Percentiles rank a stretch among this genome's conserved stretches.
Evolutionary conservation across 805 yeast genomes (phyloP).

Genomic region (Metschnikowia dekortorum): DNA sequence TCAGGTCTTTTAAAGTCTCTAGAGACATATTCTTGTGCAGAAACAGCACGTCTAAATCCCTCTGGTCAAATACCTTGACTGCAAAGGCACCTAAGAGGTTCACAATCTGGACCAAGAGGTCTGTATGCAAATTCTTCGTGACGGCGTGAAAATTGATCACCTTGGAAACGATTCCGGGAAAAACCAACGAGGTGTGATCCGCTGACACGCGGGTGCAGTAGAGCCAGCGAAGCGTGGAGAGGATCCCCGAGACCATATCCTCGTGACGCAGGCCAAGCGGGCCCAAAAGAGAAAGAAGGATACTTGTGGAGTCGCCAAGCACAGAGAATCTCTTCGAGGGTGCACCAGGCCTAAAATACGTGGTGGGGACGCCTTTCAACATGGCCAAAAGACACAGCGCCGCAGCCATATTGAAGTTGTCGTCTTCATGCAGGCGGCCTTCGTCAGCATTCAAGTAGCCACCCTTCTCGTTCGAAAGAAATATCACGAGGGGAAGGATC

Average conservation of each 20-base stretch:
- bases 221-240: conserved; percentile 12
- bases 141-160: conserved; percentile 24
- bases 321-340: conserved; percentile 20
- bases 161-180: conserved; percentile 39
- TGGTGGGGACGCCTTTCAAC: conserved; percentile 17
- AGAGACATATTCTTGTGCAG: background rate
- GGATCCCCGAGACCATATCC: background rate
- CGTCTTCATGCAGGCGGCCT: too few species aligned
- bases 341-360: conserved; percentile 13
- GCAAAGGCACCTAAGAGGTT: conserved; percentile 20
- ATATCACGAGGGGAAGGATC: conserved; percentile 29
- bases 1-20: background rate
- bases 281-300: conserved; percentile 18
- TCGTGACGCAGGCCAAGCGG: conserved; percentile 8
- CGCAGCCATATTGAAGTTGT: conserved; percentile 16
- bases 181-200: conserved; percentile 32
- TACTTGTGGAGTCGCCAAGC: conserved; percentile 27
- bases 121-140: conserved; percentile 21
- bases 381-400: conserved; percentile 15
- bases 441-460: background rate
- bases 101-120: conserved; percentile 20
- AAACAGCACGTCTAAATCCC: conserved; percentile 6
- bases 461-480: conserved; percentile 14
- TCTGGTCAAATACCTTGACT: conserved; percentile 30
- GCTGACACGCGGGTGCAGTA: conserved; percentile 20